Evolutionary conservation across 2,329 filamentous ascomycete genomes (phyloP).

Genomic region (Aspergillus costaricaensis): DNA sequence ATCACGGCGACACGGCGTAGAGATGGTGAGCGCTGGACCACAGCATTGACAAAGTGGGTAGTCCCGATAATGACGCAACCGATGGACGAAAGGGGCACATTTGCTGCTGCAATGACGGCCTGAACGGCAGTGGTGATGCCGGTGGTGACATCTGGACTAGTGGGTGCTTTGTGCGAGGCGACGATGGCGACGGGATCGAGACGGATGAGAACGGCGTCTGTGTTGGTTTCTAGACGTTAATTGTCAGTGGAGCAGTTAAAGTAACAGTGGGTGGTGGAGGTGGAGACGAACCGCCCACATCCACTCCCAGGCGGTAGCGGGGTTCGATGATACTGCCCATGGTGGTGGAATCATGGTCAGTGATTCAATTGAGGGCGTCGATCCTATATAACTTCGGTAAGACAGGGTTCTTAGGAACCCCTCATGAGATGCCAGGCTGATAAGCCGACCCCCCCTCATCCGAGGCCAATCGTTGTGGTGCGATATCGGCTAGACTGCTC

Average conservation of each 20-base stretch:
- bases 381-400: not conserved
- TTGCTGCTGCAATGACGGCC: constrained; percentile 14
- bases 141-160: constrained; percentile 44
- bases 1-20: constrained; percentile 1
- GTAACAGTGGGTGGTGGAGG: not conserved
- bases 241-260: not conserved
- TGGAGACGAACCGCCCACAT: constrained; percentile 20
- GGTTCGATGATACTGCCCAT: constrained; percentile 9
- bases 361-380: not conserved
- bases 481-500: not conserved
- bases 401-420: no score
- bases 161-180: constrained; percentile 41
- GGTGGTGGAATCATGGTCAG: not conserved
- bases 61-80: constrained; percentile 54
- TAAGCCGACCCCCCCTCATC: not conserved
- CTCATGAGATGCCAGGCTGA: no score
- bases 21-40: constrained; percentile 33
- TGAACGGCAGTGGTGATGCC: constrained; percentile 45
- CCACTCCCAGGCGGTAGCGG: constrained; percentile 21
- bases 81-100: constrained; percentile 34
- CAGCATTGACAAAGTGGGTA: constrained; percentile 56
- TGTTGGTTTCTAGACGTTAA: constrained; percentile 37
- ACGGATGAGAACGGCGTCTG: constrained; percentile 35
- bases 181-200: constrained; percentile 30
- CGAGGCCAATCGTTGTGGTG: not conserved